Conservation (phyloP, 2,329 filamentous ascomycete genomes). For the Botrytis elliptica region DNA sequence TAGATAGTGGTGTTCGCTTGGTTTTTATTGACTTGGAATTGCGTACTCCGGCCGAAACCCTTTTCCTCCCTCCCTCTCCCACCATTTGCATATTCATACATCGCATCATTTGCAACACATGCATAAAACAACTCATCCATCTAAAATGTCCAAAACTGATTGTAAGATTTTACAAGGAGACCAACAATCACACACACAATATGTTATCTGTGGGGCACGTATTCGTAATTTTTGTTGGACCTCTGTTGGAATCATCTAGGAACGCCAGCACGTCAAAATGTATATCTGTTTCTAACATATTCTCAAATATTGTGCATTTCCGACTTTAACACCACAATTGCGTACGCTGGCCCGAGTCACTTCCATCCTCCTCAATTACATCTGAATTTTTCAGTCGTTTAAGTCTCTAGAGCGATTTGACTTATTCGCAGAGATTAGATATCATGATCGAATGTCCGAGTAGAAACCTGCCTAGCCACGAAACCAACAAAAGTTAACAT, state of each 20-base stretch:
- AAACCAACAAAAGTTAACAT: neutral
- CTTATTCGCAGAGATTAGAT: neutral
- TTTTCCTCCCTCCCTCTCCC: neutral
- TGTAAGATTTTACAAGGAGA: neutral
- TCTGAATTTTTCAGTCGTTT: neutral
- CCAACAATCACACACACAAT: neutral
- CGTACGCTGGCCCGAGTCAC: neutral
- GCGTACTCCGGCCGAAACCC: neutral
- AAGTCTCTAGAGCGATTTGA: neutral
- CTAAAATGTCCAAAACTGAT: neutral
- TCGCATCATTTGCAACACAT: neutral
- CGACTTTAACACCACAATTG: neutral
- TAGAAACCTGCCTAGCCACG: neutral
- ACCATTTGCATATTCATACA: neutral
- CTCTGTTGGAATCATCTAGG: neutral
- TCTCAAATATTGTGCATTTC: neutral
- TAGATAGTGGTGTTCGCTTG: neutral
- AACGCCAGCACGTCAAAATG: neutral
- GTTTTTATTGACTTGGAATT: neutral
- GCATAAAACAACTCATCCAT: neutral
- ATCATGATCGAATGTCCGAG: neutral
- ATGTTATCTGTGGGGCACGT: neutral
- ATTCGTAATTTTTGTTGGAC: neutral
- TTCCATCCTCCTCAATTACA: neutral
- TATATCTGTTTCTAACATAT: neutral